Evolutionary conservation across 2,329 filamentous ascomycete species (phyloP).

Genomic region (Fusarium caatingaense): DNA sequence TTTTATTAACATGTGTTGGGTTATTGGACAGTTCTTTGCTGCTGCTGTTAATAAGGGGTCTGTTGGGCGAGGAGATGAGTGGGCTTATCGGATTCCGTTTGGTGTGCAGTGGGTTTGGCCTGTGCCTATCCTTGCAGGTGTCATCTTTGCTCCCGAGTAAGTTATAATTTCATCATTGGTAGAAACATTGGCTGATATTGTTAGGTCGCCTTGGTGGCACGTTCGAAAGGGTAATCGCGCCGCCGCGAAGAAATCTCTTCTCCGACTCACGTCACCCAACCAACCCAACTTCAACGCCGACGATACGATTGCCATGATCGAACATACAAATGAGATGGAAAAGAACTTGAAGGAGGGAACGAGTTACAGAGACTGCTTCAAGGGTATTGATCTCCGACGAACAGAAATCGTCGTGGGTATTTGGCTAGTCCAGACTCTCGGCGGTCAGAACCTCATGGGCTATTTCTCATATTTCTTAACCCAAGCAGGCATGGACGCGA

Average conservation of each 20-base stretch:
- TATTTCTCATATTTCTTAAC: conserved; percentile 60
- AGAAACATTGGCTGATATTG: background rate
- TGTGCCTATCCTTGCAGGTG: conserved; percentile 57
- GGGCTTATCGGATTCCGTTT: conserved; percentile 64
- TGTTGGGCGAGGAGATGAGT: conserved; percentile 54
- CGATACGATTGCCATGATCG: conserved; percentile 64
- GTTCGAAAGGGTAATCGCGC: conserved; percentile 57
- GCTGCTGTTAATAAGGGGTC: conserved; percentile 60
- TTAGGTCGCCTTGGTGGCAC: conserved; percentile 63
- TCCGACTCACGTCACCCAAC: conserved; percentile 55
- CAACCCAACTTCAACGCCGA: conserved; percentile 57
- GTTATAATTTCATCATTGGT: background rate
- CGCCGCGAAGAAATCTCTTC: conserved; percentile 55
- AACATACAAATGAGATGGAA: conserved; percentile 64
- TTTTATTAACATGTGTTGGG: conserved; percentile 68
- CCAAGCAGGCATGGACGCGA: conserved; percentile 58
- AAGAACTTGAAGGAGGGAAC: conserved; percentile 56
- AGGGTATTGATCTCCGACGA: conserved; percentile 61
- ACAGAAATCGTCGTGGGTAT: conserved; percentile 64
- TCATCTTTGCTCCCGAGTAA: conserved; percentile 61
- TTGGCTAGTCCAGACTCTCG: conserved; percentile 62
- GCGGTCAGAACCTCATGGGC: conserved; percentile 62
- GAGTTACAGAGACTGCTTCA: conserved; percentile 64
- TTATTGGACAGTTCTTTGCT: conserved; percentile 65
- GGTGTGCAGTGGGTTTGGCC: conserved; percentile 66